Conservation (phyloP, 2,329 filamentous ascomycete species). For the Blastomyces percursus region DNA sequence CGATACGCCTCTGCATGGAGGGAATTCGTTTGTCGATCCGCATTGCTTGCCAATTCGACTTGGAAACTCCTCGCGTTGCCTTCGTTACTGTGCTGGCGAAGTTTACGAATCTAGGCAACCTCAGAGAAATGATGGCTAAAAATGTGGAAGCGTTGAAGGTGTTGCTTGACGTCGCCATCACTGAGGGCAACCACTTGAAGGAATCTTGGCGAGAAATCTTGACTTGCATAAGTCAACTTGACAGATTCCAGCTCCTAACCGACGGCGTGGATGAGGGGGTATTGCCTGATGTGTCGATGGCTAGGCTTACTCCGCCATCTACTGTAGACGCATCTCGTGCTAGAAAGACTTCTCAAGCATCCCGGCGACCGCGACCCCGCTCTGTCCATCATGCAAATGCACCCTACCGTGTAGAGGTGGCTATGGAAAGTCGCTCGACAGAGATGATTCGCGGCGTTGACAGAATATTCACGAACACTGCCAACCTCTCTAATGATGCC, state of each 20-base stretch:
- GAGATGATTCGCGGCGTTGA: constrained; percentile 90
- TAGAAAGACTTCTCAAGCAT: constrained; percentile 54
- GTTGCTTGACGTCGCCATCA: constrained; percentile 80
- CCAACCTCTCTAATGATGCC: constrained; percentile 81
- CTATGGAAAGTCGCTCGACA: constrained; percentile 81
- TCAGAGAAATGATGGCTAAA: constrained; percentile 90
- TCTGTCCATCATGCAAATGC: constrained; percentile 39
- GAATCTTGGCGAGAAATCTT: constrained; percentile 93
- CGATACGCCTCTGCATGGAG: constrained; percentile 85
- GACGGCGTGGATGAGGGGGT: constrained; percentile 87
- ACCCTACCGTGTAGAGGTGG: constrained; percentile 64
- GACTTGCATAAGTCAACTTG: constrained; percentile 89
- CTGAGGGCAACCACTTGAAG: constrained; percentile 79
- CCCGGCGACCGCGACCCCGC: constrained; percentile 39
- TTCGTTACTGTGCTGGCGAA: constrained; percentile 90
- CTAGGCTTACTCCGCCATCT: constrained; percentile 55
- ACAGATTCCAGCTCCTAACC: constrained; percentile 87
- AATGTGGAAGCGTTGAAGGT: constrained; percentile 91
- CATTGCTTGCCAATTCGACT: constrained; percentile 84
- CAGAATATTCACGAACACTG: constrained; percentile 92
- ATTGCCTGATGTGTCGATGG: constrained; percentile 76
- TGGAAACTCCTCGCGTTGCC: constrained; percentile 85
- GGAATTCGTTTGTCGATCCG: constrained; percentile 89
- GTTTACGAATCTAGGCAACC: constrained; percentile 90
- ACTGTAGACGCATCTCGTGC: constrained; percentile 43